phyloP scores from a whole-genome alignment of 768 basidiomycete species.

The Lactifluus subvellereus region DNA sequence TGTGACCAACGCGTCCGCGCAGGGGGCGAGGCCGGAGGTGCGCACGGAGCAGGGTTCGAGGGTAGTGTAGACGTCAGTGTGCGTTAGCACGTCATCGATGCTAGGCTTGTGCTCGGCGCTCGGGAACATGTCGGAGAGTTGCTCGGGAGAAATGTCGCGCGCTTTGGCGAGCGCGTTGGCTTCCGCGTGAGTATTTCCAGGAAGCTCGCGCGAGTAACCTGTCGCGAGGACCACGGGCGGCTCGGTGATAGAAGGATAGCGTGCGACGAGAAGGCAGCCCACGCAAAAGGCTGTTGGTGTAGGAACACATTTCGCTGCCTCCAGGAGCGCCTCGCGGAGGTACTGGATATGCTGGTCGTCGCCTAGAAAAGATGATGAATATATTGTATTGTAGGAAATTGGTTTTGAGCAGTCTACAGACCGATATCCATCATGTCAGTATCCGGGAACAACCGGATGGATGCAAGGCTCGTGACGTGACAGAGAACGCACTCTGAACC shows the following conservation, averaged over 20 bases:
- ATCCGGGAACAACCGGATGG: background rate
- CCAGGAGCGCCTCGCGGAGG: conserved; percentile 59
- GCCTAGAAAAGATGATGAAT: conserved; percentile 3
- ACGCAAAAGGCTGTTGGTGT: conserved; percentile 82
- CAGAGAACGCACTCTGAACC: background rate
- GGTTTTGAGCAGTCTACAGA: background rate
- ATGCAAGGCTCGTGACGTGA: background rate
- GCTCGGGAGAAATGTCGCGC: conserved; percentile 36
- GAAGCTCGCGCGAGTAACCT: conserved; percentile 85
- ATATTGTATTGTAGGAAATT: background rate
- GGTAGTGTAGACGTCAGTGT: conserved; percentile 84
- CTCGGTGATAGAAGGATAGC: conserved; percentile 35
- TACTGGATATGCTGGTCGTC: conserved; percentile 34
- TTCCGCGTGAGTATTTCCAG: conserved; percentile 96
- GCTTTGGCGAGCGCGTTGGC: conserved; percentile 86
- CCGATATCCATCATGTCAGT: background rate
- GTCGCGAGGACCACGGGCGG: conserved; percentile 57
- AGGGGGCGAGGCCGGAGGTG: conserved; percentile 80
- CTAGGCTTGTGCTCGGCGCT: conserved; percentile 29
- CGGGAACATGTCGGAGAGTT: conserved; percentile 44
- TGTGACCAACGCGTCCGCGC: conserved; percentile 75
- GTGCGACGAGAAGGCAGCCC: conserved; percentile 69
- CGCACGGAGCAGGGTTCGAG: conserved; percentile 93
- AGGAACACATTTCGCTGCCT: conserved; percentile 67
- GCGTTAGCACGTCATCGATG: conserved; percentile 47